phyloP scores from a whole-genome alignment of 257 asterid species.

The Solanum arcanum region DNA sequence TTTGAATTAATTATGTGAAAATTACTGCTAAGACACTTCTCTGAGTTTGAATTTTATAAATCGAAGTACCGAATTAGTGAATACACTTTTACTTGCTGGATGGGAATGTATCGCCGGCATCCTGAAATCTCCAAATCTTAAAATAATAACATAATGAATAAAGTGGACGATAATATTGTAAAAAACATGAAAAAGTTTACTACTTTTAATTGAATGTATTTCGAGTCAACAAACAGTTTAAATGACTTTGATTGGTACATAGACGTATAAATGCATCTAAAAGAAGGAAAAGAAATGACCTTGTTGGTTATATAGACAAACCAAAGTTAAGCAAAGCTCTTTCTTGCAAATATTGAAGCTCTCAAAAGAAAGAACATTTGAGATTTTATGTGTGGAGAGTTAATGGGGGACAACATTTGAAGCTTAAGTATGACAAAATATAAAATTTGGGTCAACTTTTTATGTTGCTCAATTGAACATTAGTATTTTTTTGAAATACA shows the following conservation, averaged over 20 bases:
- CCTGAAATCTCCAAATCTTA: neutral
- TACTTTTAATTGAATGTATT: neutral
- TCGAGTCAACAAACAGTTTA: neutral
- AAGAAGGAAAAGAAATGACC: neutral
- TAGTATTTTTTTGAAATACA: neutral
- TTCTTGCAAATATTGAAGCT: constrained; percentile 2
- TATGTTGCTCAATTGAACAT: neutral
- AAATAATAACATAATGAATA: neutral
- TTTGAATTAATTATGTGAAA: no score
- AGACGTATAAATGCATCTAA: neutral
- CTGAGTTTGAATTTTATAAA: no score
- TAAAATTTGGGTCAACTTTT: neutral
- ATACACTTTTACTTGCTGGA: neutral
- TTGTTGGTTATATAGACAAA: neutral
- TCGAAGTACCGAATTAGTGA: no score
- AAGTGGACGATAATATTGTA: neutral
- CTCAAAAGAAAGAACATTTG: neutral
- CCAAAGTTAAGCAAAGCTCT: neutral
- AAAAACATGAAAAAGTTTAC: neutral
- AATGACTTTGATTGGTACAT: no score
- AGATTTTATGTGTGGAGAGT: neutral
- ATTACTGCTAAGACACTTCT: no score
- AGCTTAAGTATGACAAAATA: neutral
- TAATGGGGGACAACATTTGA: neutral
- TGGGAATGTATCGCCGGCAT: neutral